Conservation (phyloP, 2,329 filamentous ascomycete genomes). For the Cryphonectria japonica region DNA sequence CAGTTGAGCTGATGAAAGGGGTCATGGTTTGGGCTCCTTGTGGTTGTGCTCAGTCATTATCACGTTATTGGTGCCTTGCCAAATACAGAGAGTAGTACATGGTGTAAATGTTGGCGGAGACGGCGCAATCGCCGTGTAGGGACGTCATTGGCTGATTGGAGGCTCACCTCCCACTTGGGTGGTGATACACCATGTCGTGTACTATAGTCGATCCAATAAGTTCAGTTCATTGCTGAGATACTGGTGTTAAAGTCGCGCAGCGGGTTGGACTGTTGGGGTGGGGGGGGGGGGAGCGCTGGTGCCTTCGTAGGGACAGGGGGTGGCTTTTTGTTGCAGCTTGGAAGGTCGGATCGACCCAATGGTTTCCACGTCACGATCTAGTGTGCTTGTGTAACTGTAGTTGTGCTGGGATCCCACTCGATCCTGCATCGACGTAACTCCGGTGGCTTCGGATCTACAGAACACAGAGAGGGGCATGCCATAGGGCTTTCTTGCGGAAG, state of each 20-base stretch:
- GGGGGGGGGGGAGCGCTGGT: neutral
- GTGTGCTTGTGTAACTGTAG: neutral
- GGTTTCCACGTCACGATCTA: constrained; percentile 4
- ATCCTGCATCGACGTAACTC: constrained; percentile 11
- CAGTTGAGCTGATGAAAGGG: neutral
- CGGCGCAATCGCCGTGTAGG: neutral
- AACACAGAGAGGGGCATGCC: neutral
- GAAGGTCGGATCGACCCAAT: neutral
- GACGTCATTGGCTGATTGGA: neutral
- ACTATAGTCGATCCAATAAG: neutral
- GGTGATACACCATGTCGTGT: neutral
- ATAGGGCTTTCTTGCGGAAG: neutral
- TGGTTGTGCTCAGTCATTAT: neutral
- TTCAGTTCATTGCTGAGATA: neutral
- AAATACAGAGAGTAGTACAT: neutral
- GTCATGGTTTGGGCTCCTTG: neutral
- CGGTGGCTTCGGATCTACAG: constrained; percentile 1
- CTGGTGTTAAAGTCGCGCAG: neutral
- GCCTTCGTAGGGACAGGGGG: neutral
- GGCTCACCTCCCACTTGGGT: neutral
- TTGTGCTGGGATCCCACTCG: neutral
- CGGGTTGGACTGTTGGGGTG: neutral
- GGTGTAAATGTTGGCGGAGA: neutral
- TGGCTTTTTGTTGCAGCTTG: neutral
- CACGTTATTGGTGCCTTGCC: neutral